These are phyloP conservation scores for Hydnomerulius pinastri DNA, from an alignment of 768 basidiomycete species.

Conservation along the genomic window DNA sequence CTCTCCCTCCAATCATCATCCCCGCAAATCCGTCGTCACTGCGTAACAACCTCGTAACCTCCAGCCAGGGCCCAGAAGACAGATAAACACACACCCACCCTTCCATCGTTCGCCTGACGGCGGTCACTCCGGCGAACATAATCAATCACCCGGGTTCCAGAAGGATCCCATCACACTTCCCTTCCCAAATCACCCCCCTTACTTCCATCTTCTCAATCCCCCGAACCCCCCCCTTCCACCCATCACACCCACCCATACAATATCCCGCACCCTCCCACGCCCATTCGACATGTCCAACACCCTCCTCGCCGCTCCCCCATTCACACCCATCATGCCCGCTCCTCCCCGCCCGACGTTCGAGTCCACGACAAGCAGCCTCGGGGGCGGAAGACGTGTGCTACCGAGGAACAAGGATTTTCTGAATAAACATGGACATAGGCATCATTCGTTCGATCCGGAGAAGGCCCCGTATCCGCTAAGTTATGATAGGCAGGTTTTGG, in stretches of 20 bases:
- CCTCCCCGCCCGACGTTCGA: constrained; percentile 17
- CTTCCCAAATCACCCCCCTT: background rate
- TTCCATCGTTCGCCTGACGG: too few relatives aligned
- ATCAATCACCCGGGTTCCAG: too few relatives aligned
- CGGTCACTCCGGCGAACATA: too few relatives aligned
- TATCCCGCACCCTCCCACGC: background rate
- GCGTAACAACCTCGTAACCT: too few relatives aligned
- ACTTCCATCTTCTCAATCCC: background rate
- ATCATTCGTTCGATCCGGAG: constrained; percentile 69
- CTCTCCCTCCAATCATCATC: too few relatives aligned
- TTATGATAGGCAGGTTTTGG: constrained; percentile 66
- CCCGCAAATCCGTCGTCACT: too few relatives aligned
- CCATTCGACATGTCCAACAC: constrained; percentile 7
- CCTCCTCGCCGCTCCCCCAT: constrained; percentile 16
- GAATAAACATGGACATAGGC: constrained; percentile 59
- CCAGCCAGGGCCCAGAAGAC: too few relatives aligned
- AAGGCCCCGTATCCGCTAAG: constrained; percentile 81
- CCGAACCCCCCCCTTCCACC: background rate
- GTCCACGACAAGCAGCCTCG: constrained; percentile 26
- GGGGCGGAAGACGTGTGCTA: constrained; percentile 38
- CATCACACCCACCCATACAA: background rate
- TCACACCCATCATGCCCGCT: constrained; percentile 22
- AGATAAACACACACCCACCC: too few relatives aligned
- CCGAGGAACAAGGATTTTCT: constrained; percentile 56
- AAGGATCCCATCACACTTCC: too few relatives aligned